Conservation (phyloP, 805 yeast genomes). For the Hanseniaspora hatyaiensis region DNA sequence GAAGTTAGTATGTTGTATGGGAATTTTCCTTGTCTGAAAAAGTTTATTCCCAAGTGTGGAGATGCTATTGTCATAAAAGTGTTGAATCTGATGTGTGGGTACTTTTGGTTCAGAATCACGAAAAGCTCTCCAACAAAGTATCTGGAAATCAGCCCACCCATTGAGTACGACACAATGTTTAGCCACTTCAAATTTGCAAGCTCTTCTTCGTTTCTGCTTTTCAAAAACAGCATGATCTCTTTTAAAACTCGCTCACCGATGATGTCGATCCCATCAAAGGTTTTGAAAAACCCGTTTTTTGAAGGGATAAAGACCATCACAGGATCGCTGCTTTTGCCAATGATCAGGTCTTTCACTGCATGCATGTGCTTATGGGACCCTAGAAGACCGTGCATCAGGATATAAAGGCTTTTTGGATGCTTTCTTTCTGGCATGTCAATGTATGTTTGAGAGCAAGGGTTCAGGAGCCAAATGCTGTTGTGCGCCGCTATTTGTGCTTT, state of each 20-base stretch:
- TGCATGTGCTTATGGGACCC: constrained; percentile 53
- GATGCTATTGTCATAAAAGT: constrained; percentile 65
- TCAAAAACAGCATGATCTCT: constrained; percentile 45
- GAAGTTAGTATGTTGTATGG: constrained; percentile 34
- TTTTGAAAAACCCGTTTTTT: constrained; percentile 56
- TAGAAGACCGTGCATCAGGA: constrained; percentile 70
- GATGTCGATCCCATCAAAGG: constrained; percentile 74
- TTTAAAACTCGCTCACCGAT: constrained; percentile 58
- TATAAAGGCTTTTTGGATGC: constrained; percentile 43
- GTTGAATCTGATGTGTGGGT: constrained; percentile 6
- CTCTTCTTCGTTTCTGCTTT: constrained; percentile 26
- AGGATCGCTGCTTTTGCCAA: constrained; percentile 34
- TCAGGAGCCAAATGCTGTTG: too few relatives aligned
- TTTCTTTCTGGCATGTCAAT: background rate
- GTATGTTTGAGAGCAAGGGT: too few relatives aligned
- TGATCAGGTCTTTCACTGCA: constrained; percentile 36
- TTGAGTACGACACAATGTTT: constrained; percentile 74
- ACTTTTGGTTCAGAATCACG: constrained; percentile 20
- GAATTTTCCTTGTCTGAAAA: constrained; percentile 33
- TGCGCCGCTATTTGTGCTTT: too few relatives aligned
- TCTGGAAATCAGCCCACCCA: constrained; percentile 78
- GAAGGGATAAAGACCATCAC: constrained; percentile 39
- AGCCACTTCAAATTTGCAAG: constrained; percentile 35
- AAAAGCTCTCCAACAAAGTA: constrained; percentile 61
- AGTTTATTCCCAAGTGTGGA: constrained; percentile 57